Percentiles rank a stretch among this genome's conserved stretches.
Evolutionary conservation across 2,329 filamentous ascomycete genomes (phyloP).

Genomic region (Ophiocordyceps camponoti-leonardi): DNA sequence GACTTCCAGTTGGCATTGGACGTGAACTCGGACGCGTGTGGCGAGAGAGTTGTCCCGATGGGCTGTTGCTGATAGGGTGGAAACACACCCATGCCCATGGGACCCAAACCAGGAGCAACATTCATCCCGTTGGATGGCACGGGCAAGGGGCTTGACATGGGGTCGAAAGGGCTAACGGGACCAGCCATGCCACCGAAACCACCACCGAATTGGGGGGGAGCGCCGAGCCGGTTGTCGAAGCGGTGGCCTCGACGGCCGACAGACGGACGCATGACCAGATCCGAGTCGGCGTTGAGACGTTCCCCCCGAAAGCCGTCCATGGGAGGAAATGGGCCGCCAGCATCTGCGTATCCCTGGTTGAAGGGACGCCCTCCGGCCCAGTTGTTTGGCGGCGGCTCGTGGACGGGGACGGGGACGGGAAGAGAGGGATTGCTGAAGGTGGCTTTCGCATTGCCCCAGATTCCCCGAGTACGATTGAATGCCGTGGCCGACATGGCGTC

Average conservation of each 20-base stretch:
- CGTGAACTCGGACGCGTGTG: constrained; percentile 59
- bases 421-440: constrained; percentile 15
- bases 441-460: constrained; percentile 35
- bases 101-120: constrained; percentile 16
- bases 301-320: constrained; percentile 27
- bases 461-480: constrained; percentile 35
- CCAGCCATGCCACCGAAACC: constrained; percentile 15
- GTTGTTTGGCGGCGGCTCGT: constrained; percentile 15
- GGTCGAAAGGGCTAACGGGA: constrained; percentile 16
- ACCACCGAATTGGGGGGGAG: constrained; percentile 15
- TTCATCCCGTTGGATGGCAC: constrained; percentile 16
- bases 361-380: constrained; percentile 29
- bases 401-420: constrained; percentile 18
- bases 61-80: constrained; percentile 36
- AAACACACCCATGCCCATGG: constrained; percentile 25
- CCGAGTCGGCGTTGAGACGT: constrained; percentile 29
- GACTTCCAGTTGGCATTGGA: constrained; percentile 36
- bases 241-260: constrained; percentile 27
- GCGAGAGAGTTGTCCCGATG: constrained; percentile 50
- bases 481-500: constrained; percentile 33
- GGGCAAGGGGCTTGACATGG: constrained; percentile 17
- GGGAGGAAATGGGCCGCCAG: constrained; percentile 14
- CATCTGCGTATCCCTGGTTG: constrained; percentile 23
- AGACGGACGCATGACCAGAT: constrained; percentile 25
- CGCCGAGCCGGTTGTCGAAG: constrained; percentile 25